Conservation (phyloP, 441 rosid genomes). For the Melastoma candidum region DNA sequence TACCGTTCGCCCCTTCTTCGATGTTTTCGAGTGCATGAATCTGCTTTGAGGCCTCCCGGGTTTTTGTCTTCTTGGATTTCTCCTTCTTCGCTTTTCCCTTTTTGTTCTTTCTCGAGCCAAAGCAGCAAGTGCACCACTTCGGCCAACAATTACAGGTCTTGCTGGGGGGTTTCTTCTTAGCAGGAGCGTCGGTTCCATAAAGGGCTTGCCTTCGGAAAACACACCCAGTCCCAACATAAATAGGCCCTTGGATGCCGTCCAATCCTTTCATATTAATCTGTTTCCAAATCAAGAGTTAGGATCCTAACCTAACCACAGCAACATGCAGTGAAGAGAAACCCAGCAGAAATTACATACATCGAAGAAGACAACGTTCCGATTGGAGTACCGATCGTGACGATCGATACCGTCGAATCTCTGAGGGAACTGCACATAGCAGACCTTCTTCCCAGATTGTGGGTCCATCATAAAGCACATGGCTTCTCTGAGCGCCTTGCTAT, state of each 20-base stretch:
- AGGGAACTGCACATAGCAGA: conserved; percentile 92
- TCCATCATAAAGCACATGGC: conserved; percentile 99
- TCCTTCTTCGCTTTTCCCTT: conserved; percentile 9
- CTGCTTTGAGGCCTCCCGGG: conserved; percentile 12
- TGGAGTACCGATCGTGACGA: conserved; percentile 80
- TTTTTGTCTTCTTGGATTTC: conserved; percentile 25
- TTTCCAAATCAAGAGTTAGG: too few relatives aligned
- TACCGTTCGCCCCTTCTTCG: conserved; percentile 5
- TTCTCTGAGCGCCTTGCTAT: conserved; percentile 88
- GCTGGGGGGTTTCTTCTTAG: conserved; percentile 7
- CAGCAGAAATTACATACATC: conserved; percentile 44
- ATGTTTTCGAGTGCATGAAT: conserved; percentile 9
- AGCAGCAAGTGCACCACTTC: conserved; percentile 5
- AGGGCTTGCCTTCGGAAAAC: background rate
- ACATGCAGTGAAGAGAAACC: too few relatives aligned
- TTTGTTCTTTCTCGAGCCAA: conserved; percentile 6
- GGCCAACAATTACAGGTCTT: conserved; percentile 11
- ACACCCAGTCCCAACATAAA: conserved; percentile 1
- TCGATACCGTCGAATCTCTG: conserved; percentile 96
- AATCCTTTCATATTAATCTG: too few relatives aligned
- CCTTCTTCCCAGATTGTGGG: conserved; percentile 74
- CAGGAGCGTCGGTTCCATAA: background rate
- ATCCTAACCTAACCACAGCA: too few relatives aligned
- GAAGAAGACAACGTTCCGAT: conserved; percentile 85
- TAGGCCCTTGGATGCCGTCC: too few relatives aligned